These are phyloP conservation scores for Ophiocordyceps camponoti-floridani DNA, from an alignment of 2,329 filamentous ascomycete genomes.

Conservation along the genomic window DNA sequence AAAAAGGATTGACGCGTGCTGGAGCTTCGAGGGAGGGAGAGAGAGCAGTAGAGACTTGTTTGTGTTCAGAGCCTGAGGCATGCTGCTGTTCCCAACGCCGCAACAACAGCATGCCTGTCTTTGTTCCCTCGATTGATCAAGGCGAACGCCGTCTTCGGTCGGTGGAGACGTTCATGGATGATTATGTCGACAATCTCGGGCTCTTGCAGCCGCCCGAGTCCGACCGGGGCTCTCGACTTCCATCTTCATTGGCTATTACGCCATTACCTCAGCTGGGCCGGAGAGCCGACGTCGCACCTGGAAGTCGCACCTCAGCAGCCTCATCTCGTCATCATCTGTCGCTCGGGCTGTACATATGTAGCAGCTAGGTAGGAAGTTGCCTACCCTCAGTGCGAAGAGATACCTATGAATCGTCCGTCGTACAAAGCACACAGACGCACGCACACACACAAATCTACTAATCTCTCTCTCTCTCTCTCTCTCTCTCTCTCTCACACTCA, in stretches of 20 bases:
- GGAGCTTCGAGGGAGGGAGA: background rate
- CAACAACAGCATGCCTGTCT: background rate
- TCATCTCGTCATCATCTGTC: background rate
- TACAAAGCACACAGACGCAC: no score
- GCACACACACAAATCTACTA: no score
- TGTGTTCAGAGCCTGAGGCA: background rate
- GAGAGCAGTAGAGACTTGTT: background rate
- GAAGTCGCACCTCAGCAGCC: background rate
- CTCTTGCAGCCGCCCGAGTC: constrained; percentile 5
- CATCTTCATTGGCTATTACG: background rate
- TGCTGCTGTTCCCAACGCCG: background rate
- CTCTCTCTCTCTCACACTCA: no score
- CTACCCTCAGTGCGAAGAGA: no score
- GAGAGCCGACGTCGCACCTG: background rate
- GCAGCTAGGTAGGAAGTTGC: background rate
- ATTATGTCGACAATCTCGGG: background rate
- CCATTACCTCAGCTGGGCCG: background rate
- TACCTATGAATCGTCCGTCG: no score
- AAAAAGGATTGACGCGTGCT: no score
- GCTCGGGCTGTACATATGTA: background rate
- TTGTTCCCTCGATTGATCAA: background rate
- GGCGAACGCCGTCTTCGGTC: background rate
- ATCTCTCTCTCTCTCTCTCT: no score
- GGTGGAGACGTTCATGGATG: background rate
- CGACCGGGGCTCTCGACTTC: background rate